Percentiles rank a stretch among this genome's conserved stretches.
These are phyloP conservation scores for Petunia axillaris DNA, from an alignment of 257 asterid species.

Conservation along the genomic window DNA sequence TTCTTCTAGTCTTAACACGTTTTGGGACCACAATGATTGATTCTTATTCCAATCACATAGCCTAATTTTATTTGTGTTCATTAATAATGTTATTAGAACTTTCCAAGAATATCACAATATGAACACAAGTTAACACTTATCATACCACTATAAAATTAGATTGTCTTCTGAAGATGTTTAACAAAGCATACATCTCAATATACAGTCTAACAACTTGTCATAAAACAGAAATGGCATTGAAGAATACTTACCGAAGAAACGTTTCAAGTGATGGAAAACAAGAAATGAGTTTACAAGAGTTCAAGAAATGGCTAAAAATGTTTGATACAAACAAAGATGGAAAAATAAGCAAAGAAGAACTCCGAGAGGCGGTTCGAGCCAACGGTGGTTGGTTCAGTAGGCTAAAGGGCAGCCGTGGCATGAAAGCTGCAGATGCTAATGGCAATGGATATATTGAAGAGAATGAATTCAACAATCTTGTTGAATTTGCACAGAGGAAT, in stretches of 20 bases:
- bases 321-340: conserved; percentile 41
- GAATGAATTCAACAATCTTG: conserved; percentile 37
- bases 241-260: not conserved
- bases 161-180: not conserved
- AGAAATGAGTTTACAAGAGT: conserved; percentile 43
- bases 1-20: not conserved
- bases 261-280: conserved; percentile 30
- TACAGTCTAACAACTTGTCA: fast-evolving
- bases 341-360: conserved; percentile 41
- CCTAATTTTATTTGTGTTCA: no score
- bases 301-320: conserved; percentile 49
- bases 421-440: conserved; percentile 38
- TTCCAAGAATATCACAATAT: not conserved
- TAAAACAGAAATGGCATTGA: conserved; percentile 28
- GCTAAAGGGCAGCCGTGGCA: conserved; percentile 35
- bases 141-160: not conserved
- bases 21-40: not conserved
- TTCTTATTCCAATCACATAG: not conserved
- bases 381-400: conserved; percentile 40
- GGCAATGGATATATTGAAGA: conserved; percentile 46
- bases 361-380: conserved; percentile 39
- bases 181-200: not conserved
- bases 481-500: conserved; percentile 40
- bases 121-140: not conserved
- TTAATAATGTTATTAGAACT: conserved; percentile 2